A percentile compares a stretch with the other conserved stretches of the same genome.
Conservation (phyloP, 2,329 filamentous ascomycete species). For the Nemania bipapillata region DNA sequence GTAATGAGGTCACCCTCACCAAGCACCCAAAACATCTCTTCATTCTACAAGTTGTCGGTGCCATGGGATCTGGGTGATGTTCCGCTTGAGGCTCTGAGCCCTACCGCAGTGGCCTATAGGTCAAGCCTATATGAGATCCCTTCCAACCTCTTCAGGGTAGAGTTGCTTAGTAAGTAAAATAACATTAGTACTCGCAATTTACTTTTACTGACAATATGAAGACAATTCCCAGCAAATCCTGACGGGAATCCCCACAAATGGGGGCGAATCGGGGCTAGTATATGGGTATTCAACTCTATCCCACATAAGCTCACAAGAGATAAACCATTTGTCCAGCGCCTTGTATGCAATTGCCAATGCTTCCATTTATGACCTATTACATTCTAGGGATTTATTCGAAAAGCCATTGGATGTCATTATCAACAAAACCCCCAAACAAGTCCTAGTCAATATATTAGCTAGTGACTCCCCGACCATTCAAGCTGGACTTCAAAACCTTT, state of each 20-base stretch:
- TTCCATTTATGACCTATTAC: too few relatives aligned
- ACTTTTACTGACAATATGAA: too few relatives aligned
- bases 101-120: neutral
- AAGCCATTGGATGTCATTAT: neutral
- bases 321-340: neutral
- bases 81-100: neutral
- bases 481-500: neutral
- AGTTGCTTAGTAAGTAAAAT: conserved; percentile 13
- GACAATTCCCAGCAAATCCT: neutral
- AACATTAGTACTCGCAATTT: too few relatives aligned
- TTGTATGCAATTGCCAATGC: conserved; percentile 15
- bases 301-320: neutral
- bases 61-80: conserved; percentile 20
- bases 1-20: conserved; percentile 25
- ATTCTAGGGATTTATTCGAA: too few relatives aligned
- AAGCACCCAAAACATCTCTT: neutral
- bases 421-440: conserved; percentile 5
- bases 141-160: conserved; percentile 14
- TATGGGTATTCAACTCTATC: neutral
- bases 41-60: neutral
- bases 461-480: conserved; percentile 1
- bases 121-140: conserved; percentile 12
- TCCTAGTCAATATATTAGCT: conserved; percentile 11
- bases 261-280: too few relatives aligned
- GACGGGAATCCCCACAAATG: too few relatives aligned